Evolutionary conservation across 2,329 filamentous ascomycete genomes (phyloP).

Genomic region (Dichotomopilus funicola): DNA sequence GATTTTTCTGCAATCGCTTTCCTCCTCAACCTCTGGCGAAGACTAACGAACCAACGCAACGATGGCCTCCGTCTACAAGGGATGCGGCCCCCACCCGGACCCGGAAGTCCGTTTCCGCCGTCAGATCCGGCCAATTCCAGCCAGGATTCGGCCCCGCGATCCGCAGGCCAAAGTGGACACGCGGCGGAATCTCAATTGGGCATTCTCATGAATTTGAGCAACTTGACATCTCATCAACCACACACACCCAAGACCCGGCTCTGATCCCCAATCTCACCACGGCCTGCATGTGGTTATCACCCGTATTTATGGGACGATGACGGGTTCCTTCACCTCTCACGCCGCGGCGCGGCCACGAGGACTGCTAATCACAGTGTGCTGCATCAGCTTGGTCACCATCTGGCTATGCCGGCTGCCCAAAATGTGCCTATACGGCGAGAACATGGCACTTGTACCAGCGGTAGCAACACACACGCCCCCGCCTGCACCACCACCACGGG

Average conservation of each 20-base stretch:
- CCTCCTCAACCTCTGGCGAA: too few species aligned
- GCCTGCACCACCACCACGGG: not conserved
- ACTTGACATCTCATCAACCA: not conserved
- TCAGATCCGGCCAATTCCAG: not conserved
- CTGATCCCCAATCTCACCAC: not conserved
- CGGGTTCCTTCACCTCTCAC: slow-evolving; percentile 1
- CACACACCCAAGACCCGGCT: not conserved
- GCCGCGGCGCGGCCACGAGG: slow-evolving; percentile 16
- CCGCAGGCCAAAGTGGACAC: not conserved
- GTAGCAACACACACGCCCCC: too few species aligned
- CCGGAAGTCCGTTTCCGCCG: not conserved
- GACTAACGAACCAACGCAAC: too few species aligned
- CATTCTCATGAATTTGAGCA: not conserved
- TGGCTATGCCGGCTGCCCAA: slow-evolving; percentile 24
- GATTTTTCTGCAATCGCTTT: too few species aligned
- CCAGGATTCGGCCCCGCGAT: not conserved
- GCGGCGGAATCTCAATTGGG: not conserved
- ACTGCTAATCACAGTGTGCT: slow-evolving; percentile 18
- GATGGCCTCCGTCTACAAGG: too few species aligned
- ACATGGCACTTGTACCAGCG: too few species aligned
- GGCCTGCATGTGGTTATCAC: not conserved
- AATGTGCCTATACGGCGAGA: slow-evolving; percentile 21
- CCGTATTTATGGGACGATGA: not conserved
- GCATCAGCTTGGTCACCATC: slow-evolving; percentile 22
- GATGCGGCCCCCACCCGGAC: too few species aligned